Conservation (phyloP, 768 basidiomycete species). For the Porphyrellus cyaneotinctus region DNA sequence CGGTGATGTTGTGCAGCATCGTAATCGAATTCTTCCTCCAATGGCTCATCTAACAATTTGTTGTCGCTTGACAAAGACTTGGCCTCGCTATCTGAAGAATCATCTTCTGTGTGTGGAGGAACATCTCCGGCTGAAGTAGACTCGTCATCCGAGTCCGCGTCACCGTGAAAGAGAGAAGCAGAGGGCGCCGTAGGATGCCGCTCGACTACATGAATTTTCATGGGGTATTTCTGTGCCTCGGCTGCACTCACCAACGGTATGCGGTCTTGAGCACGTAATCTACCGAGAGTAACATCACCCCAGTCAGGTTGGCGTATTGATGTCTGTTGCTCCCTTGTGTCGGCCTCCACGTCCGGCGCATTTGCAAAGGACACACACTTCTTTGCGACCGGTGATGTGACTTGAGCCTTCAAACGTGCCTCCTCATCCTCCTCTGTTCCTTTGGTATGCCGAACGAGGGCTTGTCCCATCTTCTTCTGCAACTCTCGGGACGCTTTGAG, state of each 20-base stretch:
- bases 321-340: slow-evolving; percentile 12
- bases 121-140: slow-evolving; percentile 37
- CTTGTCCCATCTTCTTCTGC: slow-evolving; percentile 77
- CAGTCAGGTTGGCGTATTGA: slow-evolving; percentile 33
- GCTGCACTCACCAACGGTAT: slow-evolving; percentile 31
- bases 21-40: slow-evolving; percentile 52
- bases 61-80: slow-evolving; percentile 21
- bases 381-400: slow-evolving; percentile 37
- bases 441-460: slow-evolving; percentile 46
- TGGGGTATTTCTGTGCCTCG: slow-evolving; percentile 40
- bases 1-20: slow-evolving; percentile 67
- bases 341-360: slow-evolving; percentile 20
- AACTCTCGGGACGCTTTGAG: slow-evolving; percentile 43
- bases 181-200: slow-evolving; percentile 40
- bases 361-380: slow-evolving; percentile 69
- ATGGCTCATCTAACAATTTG: slow-evolving; percentile 32
- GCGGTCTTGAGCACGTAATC: slow-evolving; percentile 40
- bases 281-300: slow-evolving; percentile 55
- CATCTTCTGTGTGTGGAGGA: slow-evolving; percentile 34
- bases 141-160: slow-evolving; percentile 68
- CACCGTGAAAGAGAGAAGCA: slow-evolving; percentile 1
- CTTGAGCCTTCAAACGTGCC: slow-evolving; percentile 22
- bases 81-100: slow-evolving; percentile 19
- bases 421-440: slow-evolving; percentile 37
- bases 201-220: slow-evolving; percentile 71